Conservation (phyloP, 2,329 filamentous ascomycete species). For the Aspergillus proliferans region DNA sequence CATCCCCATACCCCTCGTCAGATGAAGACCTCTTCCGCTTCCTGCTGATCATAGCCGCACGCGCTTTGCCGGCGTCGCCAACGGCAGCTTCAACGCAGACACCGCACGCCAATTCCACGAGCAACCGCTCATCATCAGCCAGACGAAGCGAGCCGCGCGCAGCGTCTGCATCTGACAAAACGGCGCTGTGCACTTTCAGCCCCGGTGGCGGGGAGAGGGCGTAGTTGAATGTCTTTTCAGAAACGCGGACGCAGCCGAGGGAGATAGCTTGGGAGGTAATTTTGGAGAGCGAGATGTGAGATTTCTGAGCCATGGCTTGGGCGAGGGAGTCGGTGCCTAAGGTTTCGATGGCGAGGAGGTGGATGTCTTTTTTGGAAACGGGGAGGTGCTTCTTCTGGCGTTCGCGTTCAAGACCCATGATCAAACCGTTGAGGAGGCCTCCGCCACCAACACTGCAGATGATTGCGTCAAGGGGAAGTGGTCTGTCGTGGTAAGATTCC, state of each 20-base stretch:
- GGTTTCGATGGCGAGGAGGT: slow-evolving; percentile 70
- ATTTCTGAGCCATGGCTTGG: slow-evolving; percentile 49
- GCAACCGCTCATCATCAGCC: slow-evolving; percentile 70
- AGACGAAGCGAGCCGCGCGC: slow-evolving; percentile 70
- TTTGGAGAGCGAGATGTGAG: slow-evolving; percentile 57
- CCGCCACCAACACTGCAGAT: slow-evolving; percentile 77
- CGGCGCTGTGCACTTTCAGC: slow-evolving; percentile 52
- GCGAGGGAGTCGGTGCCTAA: slow-evolving; percentile 64
- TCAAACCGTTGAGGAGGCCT: slow-evolving; percentile 69
- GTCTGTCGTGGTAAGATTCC: slow-evolving; percentile 18
- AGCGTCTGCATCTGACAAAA: slow-evolving; percentile 70
- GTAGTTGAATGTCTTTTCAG: slow-evolving; percentile 61
- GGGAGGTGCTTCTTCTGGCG: slow-evolving; percentile 31
- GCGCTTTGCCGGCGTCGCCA: slow-evolving; percentile 22
- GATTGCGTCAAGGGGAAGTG: slow-evolving; percentile 57
- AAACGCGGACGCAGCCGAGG: slow-evolving; percentile 68
- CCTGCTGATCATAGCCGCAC: slow-evolving; percentile 9
- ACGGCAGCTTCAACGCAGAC: slow-evolving; percentile 59
- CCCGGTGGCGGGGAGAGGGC: slow-evolving; percentile 42
- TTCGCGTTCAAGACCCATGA: slow-evolving; percentile 57
- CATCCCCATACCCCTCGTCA: slow-evolving; percentile 33
- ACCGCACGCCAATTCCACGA: slow-evolving; percentile 82
- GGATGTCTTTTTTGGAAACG: slow-evolving; percentile 18
- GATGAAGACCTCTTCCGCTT: slow-evolving; percentile 23
- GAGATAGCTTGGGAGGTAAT: slow-evolving; percentile 73